Evolutionary conservation across 371 early-diverging fungal genomes (phyloP).

Genomic region (Blakeslea trispora): DNA sequence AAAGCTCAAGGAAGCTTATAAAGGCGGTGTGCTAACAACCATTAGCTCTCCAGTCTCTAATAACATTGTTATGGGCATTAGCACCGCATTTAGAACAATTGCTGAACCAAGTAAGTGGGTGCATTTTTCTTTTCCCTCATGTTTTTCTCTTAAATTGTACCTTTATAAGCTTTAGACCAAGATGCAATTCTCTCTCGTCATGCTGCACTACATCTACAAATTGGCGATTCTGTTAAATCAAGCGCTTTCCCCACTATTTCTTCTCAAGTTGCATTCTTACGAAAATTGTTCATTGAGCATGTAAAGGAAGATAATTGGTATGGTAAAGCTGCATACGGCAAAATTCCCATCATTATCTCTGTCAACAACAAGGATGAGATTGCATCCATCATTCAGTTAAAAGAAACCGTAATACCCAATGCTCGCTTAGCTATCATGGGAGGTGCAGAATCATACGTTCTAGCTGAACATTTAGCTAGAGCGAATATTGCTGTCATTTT

Average conservation of each 20-base stretch:
- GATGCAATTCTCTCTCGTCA: conserved; percentile 30
- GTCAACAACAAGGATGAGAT: conserved; percentile 71
- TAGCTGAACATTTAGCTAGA: conserved; percentile 58
- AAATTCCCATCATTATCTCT: conserved; percentile 58
- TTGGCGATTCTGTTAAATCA: conserved; percentile 51
- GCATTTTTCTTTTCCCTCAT: neutral
- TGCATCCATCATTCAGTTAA: conserved; percentile 57
- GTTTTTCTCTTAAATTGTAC: neutral
- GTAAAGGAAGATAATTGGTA: conserved; percentile 17
- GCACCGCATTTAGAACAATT: conserved; percentile 11
- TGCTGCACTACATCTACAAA: conserved; percentile 58
- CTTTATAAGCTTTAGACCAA: neutral
- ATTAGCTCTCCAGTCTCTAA: conserved; percentile 53
- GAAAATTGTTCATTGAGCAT: conserved; percentile 39
- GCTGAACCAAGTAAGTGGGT: conserved; percentile 2
- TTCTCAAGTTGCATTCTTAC: conserved; percentile 60
- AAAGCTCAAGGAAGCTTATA: conserved; percentile 62
- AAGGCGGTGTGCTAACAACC: conserved; percentile 60
- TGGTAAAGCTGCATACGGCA: conserved; percentile 53
- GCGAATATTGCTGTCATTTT: conserved; percentile 63
- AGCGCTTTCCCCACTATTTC: conserved; percentile 53
- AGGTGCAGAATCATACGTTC: conserved; percentile 68
- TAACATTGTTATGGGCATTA: conserved; percentile 50
- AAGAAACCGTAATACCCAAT: conserved; percentile 38
- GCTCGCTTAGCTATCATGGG: conserved; percentile 51